Base-by-base conservation (phyloP, 768 basidiomycete species). In the Tulasnella sp. region DNA sequence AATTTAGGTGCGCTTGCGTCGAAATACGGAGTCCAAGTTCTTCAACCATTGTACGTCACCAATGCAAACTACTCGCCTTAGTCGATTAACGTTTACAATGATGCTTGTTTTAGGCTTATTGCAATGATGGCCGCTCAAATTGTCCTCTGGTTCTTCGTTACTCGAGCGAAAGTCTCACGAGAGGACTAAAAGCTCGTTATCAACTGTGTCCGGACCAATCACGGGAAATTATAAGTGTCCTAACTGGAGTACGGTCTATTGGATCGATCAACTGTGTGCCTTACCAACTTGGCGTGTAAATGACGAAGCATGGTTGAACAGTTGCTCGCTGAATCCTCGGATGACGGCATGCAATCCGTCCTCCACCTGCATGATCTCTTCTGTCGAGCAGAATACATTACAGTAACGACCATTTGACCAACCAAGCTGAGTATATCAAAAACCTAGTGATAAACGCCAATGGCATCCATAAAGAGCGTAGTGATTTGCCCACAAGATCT, bases 121-220 rank as follows among this genome's bases (percentile, higher is more conserved):
- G 86, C 89, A 5, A 91, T 92, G 91, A 91, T 92, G 90, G 88
- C 84, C 0, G 83, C 89, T 14, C 89, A 92, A 88, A 87, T 89
- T 72, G 83, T 88, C n/a, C 83, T 92, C 72, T 92, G 91, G 91
- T 69, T 75, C 58, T 72, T 78, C 18, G 69, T 78, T 28, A 75
- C 72, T 6, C 64, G 72, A 5, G n/a, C 72, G 31, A 80, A 75
- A 37, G 64, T 69, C 28, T 37, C 64, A 37, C 64, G 64, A 31
- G 31, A 69, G 64, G 72, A 80, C 16, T 80, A 69, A 31, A 69
- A 37, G 14, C 18, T 31, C 34, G 16, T 37, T 34, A 28, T 34
- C 28, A 37, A 18, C 64, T 28, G 28, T 69, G 12, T 28, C 34
- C 64, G 11, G 16, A 37, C 34, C 64, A 69, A 24, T 69, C n/a